Conservation (phyloP, 371 early-diverging fungal species). For the Rhizopus microsporus region DNA sequence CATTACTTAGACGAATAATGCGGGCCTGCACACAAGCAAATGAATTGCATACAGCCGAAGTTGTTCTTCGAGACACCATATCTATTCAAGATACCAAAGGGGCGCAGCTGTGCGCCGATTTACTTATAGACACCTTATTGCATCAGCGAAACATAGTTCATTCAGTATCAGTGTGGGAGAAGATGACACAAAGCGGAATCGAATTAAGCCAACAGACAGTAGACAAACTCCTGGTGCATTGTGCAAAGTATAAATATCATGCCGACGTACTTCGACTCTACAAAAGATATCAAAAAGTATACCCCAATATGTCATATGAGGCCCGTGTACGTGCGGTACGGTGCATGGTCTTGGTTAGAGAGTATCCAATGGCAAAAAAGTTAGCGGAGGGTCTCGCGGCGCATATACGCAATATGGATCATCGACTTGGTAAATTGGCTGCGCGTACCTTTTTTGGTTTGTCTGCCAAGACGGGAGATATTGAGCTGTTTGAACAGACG, state of each 20-base stretch:
- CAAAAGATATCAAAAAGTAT: constrained; percentile 23
- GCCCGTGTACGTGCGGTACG: constrained; percentile 21
- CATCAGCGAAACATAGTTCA: constrained; percentile 17
- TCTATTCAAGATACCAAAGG: constrained; percentile 18
- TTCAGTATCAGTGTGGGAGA: constrained; percentile 28
- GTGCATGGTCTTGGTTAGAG: constrained; percentile 22
- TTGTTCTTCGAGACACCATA: constrained; percentile 22
- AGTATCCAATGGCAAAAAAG: constrained; percentile 9
- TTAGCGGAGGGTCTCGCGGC: constrained; percentile 20
- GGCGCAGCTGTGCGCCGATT: constrained; percentile 7
- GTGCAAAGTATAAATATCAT: constrained; percentile 26
- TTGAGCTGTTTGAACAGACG: constrained; percentile 23
- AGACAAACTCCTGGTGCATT: constrained; percentile 4
- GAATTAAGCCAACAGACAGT: not conserved
- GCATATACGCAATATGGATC: constrained; percentile 5
- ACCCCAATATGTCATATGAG: constrained; percentile 26
- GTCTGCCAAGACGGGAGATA: constrained; percentile 36
- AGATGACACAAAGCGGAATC: constrained; percentile 5
- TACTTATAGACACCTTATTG: constrained; percentile 26
- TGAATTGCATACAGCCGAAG: constrained; percentile 17
- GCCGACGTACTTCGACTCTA: constrained; percentile 31
- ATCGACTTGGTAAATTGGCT: constrained; percentile 7
- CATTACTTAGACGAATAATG: constrained; percentile 18
- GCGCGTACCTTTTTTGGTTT: constrained; percentile 25
- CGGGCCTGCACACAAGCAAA: constrained; percentile 23